Evolutionary conservation across 192 early-diverging fungal species (phyloP).

Genomic region (Coemansia sp.): DNA sequence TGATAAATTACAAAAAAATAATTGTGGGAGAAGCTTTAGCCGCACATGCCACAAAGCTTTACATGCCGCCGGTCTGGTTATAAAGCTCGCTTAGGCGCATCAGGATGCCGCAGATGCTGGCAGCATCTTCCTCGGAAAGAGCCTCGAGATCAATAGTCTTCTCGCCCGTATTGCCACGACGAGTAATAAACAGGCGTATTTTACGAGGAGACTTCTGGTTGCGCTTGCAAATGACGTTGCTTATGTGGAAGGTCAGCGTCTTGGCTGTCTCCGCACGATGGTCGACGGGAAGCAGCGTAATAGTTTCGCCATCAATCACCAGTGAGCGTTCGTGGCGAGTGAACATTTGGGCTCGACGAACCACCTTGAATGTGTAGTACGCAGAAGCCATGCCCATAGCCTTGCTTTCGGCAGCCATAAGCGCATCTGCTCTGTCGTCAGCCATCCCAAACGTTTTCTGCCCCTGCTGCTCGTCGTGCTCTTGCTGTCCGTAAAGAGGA

Average conservation of each 20-base stretch:
- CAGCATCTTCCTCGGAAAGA: constrained; percentile 56
- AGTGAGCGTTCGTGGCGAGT: constrained; percentile 80
- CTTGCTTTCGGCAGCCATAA: constrained; percentile 6
- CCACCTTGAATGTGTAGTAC: constrained; percentile 79
- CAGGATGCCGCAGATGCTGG: constrained; percentile 43
- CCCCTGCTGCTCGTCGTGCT: constrained; percentile 3
- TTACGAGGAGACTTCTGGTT: constrained; percentile 66
- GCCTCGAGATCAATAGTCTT: constrained; percentile 83
- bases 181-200: constrained; percentile 65
- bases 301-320: constrained; percentile 93
- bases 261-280: constrained; percentile 81
- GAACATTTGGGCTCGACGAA: constrained; percentile 82
- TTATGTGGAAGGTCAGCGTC: constrained; percentile 70
- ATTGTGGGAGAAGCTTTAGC: too few relatives aligned
- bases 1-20: too few relatives aligned
- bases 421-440: constrained; percentile 2
- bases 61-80: constrained; percentile 1
- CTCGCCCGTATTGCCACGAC: constrained; percentile 56
- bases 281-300: constrained; percentile 85
- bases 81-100: constrained; percentile 26
- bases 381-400: constrained; percentile 12
- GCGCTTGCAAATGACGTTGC: constrained; percentile 66
- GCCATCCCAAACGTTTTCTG: too few relatives aligned
- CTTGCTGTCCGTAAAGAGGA: constrained; percentile 20
- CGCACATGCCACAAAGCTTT: neutral